Percentiles rank a stretch among this genome's conserved stretches.
These are phyloP conservation scores for Globomyces pollinis-pini DNA, from an alignment of 192 early-diverging fungal genomes.

Conservation along the genomic window DNA sequence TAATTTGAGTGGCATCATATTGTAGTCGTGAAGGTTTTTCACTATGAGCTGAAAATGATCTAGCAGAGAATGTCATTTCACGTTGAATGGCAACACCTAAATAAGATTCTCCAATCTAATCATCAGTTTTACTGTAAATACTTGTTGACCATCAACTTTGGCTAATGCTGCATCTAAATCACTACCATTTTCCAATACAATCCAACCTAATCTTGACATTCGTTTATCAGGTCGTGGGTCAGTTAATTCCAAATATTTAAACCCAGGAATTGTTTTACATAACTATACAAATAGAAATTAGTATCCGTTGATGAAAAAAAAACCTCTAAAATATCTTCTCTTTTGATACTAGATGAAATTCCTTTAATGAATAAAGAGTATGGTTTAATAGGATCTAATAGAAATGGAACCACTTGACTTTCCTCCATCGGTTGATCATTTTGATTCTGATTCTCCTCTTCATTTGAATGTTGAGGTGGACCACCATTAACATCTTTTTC, in stretches of 20 bases:
- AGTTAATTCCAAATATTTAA: constrained; percentile 72
- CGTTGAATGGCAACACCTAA: constrained; percentile 51
- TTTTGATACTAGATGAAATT: constrained; percentile 61
- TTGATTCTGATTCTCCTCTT: constrained; percentile 9
- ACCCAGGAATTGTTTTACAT: constrained; percentile 66
- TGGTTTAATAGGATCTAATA: neutral
- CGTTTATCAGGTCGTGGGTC: constrained; percentile 79
- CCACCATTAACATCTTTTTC: too few relatives aligned
- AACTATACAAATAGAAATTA: constrained; percentile 30
- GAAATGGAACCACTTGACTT: neutral
- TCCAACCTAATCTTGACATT: constrained; percentile 87
- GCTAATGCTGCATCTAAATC: constrained; percentile 63
- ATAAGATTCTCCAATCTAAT: constrained; percentile 47
- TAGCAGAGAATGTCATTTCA: constrained; percentile 29
- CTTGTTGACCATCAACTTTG: neutral
- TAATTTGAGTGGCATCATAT: constrained; percentile 64
- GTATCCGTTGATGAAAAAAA: neutral
- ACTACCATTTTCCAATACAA: constrained; percentile 74
- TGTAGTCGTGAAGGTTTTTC: constrained; percentile 60
- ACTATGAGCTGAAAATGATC: constrained; percentile 64
- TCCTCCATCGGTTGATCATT: constrained; percentile 4
- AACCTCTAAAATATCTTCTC: constrained; percentile 58
- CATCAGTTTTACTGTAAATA: neutral
- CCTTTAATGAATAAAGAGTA: constrained; percentile 71
- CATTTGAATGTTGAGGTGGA: too few relatives aligned